Evolutionary conservation across 768 basidiomycete genomes (phyloP).

Genomic region (Leucogyrophana mollusca): DNA sequence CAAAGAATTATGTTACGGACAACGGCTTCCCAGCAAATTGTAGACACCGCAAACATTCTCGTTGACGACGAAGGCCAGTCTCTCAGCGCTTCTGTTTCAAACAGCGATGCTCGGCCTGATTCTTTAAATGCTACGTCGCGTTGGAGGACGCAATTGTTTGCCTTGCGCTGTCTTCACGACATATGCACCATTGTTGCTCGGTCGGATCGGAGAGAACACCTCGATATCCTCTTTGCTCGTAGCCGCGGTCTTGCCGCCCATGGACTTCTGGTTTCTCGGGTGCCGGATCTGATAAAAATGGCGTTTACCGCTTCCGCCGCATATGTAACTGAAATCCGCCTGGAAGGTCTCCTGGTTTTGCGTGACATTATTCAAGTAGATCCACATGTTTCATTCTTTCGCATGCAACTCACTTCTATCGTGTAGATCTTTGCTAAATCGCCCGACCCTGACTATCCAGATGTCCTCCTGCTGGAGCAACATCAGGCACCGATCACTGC

Average conservation of each 20-base stretch:
- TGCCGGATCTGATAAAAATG: conserved; percentile 95
- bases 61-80: conserved; percentile 95
- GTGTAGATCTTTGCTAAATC: conserved; percentile 78
- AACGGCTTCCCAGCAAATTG: conserved; percentile 76
- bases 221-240: conserved; percentile 74
- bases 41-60: conserved; percentile 55
- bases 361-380: conserved; percentile 88
- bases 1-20: conserved; percentile 96
- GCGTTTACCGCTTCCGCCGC: conserved; percentile 97
- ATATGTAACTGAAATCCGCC: conserved; percentile 91
- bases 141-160: conserved; percentile 97
- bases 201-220: conserved; percentile 78
- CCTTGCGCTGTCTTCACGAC: conserved; percentile 86
- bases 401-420: neutral
- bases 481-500: conserved; percentile 98
- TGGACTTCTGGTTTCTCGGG: conserved; percentile 76
- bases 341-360: conserved; percentile 87
- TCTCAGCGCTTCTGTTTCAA: conserved; percentile 59
- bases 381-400: neutral
- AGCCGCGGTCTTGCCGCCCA: conserved; percentile 53
- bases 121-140: conserved; percentile 61
- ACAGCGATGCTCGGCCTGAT: conserved; percentile 27
- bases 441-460: conserved; percentile 92
- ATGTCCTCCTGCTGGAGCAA: conserved; percentile 88
- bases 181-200: conserved; percentile 76